Evolutionary conservation across 192 early-diverging fungal species (phyloP), one percentile per base, ranked within the genome.

Genomic region (Radiomyces spectabilis): DNA sequence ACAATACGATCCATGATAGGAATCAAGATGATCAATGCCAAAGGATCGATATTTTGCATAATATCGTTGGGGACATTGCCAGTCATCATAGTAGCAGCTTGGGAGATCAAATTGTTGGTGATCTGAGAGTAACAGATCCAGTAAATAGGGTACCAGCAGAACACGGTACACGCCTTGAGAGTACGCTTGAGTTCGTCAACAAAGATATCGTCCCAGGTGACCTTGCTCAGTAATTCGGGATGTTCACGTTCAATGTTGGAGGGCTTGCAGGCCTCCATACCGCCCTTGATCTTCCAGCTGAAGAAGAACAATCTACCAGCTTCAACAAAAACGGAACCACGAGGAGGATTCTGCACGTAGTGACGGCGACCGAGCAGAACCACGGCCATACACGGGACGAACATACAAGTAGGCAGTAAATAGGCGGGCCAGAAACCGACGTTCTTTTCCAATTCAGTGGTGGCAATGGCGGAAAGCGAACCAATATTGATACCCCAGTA

Each of bases 401-500:
- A 79, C 59, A 62, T 54, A 10, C 53, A 32, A 15, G 51, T 48
- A 19, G 85, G 79, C 37, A 84, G 55, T 41, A 80, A 51, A 60
- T 65, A 86, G n/a, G 85, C 82, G 12, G 75, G 49, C 53, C 79
- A 72, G 57, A 79, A 86, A 27, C 73, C 70, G 53, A 71, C 62
- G 67, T 81, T 71, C 66, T 82, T 84, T 45, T 83, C 83, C 0
- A 80, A 60, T 59, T 57, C 75, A 55, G 77, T 80, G 50, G 62
- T 80, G 30, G 68, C 75, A 47, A 73, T 84, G 46, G 73, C 78
- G 51, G 65, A 81, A 42, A 89, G 69, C 9, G 79, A 74, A 25
- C 87, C 87, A 38, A 85, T 27, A 56, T 86, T 86, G 55, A 89
- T 86, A 31, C 81, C 74, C 75, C 78, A 80, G 67, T 93, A 93